Evolutionary conservation across 2,329 filamentous ascomycete genomes (phyloP).

Genomic region (Stachybotrys chartarum): DNA sequence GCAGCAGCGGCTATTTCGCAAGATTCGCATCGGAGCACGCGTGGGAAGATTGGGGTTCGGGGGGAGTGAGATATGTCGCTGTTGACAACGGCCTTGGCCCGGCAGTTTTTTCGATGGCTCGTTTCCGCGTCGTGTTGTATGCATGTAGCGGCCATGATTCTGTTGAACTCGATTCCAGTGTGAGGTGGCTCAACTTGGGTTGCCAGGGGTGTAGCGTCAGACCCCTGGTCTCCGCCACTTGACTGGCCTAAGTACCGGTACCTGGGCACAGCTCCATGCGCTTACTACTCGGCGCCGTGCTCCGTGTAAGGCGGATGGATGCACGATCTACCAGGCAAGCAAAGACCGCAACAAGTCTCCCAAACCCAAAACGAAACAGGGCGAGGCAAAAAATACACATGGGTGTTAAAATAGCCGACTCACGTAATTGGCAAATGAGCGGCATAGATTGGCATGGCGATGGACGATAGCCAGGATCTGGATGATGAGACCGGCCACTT

Average conservation of each 20-base stretch:
- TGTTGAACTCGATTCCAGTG: background rate
- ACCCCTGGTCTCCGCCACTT: background rate
- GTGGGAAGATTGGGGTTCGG: background rate
- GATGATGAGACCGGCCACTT: no score
- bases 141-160: background rate
- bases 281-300: background rate
- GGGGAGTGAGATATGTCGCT: background rate
- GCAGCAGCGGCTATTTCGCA: background rate
- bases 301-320: background rate
- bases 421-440: background rate
- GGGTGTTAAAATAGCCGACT: background rate
- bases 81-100: background rate
- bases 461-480: background rate
- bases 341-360: no score
- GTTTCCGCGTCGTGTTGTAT: background rate
- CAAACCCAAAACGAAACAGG: no score
- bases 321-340: background rate
- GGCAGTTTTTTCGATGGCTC: background rate
- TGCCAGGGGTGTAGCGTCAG: background rate
- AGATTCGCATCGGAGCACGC: background rate
- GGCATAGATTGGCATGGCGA: background rate
- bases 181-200: background rate
- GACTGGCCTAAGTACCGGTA: background rate
- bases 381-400: no score
- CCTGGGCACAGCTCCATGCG: background rate